Evolutionary conservation across 164 flowering plant genomes (phyloP).

Genomic region (Aristolochia fimbriata): DNA sequence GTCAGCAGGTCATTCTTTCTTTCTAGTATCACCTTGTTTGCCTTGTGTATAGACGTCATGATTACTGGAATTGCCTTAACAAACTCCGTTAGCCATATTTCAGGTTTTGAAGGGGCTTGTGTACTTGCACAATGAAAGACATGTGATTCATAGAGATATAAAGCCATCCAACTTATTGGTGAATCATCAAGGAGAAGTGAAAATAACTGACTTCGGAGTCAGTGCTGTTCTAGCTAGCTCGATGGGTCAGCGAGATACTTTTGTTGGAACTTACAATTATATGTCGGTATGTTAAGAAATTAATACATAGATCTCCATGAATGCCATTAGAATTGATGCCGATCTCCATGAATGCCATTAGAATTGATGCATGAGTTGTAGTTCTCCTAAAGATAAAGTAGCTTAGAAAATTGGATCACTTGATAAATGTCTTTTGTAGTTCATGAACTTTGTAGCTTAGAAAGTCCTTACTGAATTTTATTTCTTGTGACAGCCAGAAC

Average conservation of each 20-base stretch:
- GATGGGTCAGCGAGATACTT: conserved; percentile 91
- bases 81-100: conserved; percentile 1
- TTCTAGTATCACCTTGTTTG: not conserved
- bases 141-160: conserved; percentile 93
- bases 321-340: too few relatives aligned
- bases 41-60: not conserved
- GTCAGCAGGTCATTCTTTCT: conserved; percentile 62
- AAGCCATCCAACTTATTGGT: conserved; percentile 95
- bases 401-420: too few relatives aligned
- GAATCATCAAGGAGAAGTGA: conserved; percentile 91
- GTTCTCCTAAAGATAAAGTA: too few relatives aligned
- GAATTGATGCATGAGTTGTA: too few relatives aligned
- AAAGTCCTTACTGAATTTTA: too few relatives aligned
- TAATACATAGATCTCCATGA: not conserved
- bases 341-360: too few relatives aligned
- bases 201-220: conserved; percentile 97
- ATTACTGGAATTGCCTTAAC: not conserved
- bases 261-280: conserved; percentile 97
- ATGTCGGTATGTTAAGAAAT: conserved; percentile 70
- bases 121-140: conserved; percentile 86
- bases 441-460: too few relatives aligned
- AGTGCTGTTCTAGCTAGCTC: conserved; percentile 89
- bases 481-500: conserved; percentile 58
- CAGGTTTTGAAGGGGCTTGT: conserved; percentile 93
- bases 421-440: too few relatives aligned